These are phyloP conservation scores for Vaccinium macrocarpon DNA, from an alignment of 148 eudicot species.

Conservation along the genomic window DNA sequence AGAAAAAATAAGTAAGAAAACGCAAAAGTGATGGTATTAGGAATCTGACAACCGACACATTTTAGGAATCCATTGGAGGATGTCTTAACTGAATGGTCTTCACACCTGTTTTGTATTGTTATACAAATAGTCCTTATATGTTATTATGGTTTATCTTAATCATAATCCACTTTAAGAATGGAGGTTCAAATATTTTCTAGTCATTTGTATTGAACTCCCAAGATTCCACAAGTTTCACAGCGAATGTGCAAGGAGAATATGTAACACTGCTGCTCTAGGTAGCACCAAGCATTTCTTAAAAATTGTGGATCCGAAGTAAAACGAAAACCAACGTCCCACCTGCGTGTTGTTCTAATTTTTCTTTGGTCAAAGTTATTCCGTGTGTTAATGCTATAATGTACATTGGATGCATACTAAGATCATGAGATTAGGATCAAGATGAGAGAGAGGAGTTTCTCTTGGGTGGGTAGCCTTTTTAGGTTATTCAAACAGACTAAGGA, in stretches of 20 bases:
- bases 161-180: background rate
- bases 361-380: background rate
- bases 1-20: background rate
- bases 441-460: background rate
- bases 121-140: background rate
- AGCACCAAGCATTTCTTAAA: background rate
- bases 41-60: no score
- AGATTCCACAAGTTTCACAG: background rate
- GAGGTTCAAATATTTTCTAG: background rate
- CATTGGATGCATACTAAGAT: background rate
- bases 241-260: background rate
- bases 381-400: background rate
- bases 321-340: background rate
- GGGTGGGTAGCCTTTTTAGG: background rate
- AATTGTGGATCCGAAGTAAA: background rate
- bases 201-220: no score
- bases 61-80: background rate
- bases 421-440: background rate
- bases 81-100: background rate
- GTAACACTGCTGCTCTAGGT: background rate
- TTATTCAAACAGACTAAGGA: background rate
- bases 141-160: background rate
- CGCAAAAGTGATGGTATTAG: no score
- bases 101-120: background rate
- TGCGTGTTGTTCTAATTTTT: background rate